Evolutionary conservation across 257 asterid species (phyloP).

Genomic region (Solanum clarkiae): DNA sequence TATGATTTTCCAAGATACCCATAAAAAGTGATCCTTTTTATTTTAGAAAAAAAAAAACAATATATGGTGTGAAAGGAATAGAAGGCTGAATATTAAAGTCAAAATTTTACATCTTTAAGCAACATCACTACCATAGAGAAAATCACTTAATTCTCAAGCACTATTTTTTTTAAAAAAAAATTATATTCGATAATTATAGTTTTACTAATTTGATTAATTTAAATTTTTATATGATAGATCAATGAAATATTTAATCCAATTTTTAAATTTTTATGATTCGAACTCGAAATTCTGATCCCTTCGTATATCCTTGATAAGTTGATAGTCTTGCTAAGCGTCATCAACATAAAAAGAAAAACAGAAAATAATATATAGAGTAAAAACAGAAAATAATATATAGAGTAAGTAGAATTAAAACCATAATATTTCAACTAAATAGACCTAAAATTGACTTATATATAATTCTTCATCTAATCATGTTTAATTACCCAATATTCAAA

Average conservation of each 20-base stretch:
- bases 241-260: background rate
- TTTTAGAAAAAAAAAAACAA: background rate
- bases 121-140: background rate
- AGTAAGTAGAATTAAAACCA: background rate
- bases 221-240: fast-evolving
- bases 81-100: background rate
- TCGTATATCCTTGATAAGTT: background rate
- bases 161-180: background rate
- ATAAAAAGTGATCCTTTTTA: background rate
- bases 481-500: background rate
- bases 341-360: background rate
- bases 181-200: background rate
- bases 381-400: background rate
- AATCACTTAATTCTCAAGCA: background rate
- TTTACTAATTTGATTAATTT: background rate
- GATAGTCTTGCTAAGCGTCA: background rate
- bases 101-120: background rate
- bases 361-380: background rate
- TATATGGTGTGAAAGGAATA: background rate
- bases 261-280: background rate
- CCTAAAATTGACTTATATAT: background rate
- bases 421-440: background rate
- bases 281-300: background rate
- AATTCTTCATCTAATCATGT: background rate
- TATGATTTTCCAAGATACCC: background rate